Percentiles rank a stretch among this genome's conserved stretches.
phyloP scores from a whole-genome alignment of 495 filamentous ascomycete species.

The Talaromyces wortmannii region DNA sequence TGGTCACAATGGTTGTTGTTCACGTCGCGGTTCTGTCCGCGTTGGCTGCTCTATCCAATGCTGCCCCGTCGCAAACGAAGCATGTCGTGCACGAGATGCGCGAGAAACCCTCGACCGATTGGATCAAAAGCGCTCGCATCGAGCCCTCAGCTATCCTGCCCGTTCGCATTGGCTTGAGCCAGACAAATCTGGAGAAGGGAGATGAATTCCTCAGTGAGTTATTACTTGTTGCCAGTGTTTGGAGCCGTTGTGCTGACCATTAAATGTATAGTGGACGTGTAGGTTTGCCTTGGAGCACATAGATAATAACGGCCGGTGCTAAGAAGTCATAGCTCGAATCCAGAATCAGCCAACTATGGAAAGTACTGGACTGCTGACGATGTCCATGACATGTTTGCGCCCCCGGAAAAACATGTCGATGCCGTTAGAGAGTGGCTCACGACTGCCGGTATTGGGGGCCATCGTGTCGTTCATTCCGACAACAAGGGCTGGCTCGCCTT shows the following conservation, averaged over 20 bases:
- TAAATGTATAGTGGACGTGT: constrained; percentile 14
- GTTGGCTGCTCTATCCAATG: neutral
- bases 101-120: neutral
- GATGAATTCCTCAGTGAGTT: constrained; percentile 49
- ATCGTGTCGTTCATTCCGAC: constrained; percentile 38
- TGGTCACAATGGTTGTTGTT: neutral
- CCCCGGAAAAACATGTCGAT: constrained; percentile 21
- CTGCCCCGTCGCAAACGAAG: neutral
- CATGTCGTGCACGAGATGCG: neutral
- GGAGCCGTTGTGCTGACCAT: neutral
- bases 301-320: neutral
- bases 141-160: constrained; percentile 27
- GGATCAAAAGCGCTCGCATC: neutral
- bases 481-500: constrained; percentile 52
- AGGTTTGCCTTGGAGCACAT: constrained; percentile 20
- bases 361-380: constrained; percentile 39
- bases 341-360: constrained; percentile 41
- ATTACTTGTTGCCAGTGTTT: constrained; percentile 7
- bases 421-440: constrained; percentile 35
- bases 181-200: constrained; percentile 45
- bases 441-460: constrained; percentile 35
- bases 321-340: constrained; percentile 12
- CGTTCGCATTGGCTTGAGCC: constrained; percentile 48
- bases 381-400: constrained; percentile 37
- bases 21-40: neutral